Conservation (phyloP, 2,329 filamentous ascomycete genomes). For the Colletotrichum cuscutae region DNA sequence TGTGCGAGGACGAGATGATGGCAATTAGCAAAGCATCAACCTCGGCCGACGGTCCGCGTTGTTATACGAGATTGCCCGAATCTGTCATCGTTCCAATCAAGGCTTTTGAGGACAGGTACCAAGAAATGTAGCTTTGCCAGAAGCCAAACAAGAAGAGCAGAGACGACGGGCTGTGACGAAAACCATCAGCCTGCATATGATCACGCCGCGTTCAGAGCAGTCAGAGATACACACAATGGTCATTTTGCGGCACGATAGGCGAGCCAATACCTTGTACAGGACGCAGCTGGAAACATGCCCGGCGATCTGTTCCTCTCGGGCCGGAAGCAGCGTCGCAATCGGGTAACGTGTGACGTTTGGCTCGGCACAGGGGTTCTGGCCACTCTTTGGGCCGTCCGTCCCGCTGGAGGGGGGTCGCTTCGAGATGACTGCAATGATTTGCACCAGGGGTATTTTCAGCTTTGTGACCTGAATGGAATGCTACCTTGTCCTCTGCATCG, state of each 20-base stretch:
- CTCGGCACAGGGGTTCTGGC: slow-evolving; percentile 6
- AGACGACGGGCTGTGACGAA: neutral
- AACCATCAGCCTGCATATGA: neutral
- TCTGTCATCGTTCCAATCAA: neutral
- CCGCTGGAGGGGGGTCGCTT: slow-evolving; percentile 7
- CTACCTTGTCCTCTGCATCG: neutral
- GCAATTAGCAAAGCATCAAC: neutral
- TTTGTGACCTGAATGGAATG: neutral
- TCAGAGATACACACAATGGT: neutral
- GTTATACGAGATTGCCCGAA: neutral
- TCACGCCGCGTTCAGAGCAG: neutral
- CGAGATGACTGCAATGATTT: slow-evolving; percentile 18
- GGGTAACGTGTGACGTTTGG: neutral
- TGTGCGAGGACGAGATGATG: neutral
- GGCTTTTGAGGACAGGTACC: neutral
- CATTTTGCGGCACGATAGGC: neutral
- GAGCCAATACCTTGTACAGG: slow-evolving; percentile 5
- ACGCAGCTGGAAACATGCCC: neutral
- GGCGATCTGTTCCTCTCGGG: neutral
- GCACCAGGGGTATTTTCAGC: neutral
- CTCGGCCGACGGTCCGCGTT: neutral
- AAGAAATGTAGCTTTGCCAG: neutral
- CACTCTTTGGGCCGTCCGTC: neutral
- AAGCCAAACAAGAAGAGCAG: neutral
- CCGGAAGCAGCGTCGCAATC: neutral